Evolutionary conservation across 148 eudicot genomes (phyloP), one percentile per base, ranked within the genome.

Genomic region (Selenicereus undatus): DNA sequence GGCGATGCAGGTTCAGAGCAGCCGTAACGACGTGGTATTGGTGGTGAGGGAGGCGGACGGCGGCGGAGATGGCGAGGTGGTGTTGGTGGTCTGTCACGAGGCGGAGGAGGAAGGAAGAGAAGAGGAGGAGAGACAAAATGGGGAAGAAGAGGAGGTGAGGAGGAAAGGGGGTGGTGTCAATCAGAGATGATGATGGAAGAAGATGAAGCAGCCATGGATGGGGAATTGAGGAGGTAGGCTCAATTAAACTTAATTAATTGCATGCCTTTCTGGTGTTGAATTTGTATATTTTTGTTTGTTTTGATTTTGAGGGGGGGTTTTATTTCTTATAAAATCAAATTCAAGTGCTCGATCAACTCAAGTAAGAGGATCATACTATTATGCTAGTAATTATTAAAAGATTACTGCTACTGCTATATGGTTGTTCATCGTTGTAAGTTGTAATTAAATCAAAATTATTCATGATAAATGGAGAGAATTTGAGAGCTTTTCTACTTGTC

Each of bases 1-100:
- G 11, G 86, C 83, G 10, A 26, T 78, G 79, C 78, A 52, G 35
- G 78, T 84, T 4, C 69, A 81, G 81, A 52, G 81, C 20, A 65
- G 48, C 62, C 0, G 2, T 16, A 20, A 20, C 62, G 62, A 56
- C 62, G 62, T 16, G 21, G 22, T 48, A 48, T 48, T 48, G 52
- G 52, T 48, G 13, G 52, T 48, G 52, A 48, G 75, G 1, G 82
- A 83, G 12, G 51, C 71, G 3, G 82, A 75, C 9, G 71, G 21
- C n/a, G 56, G 39, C 5, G 80, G n/a, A n/a, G n/a, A 58, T 20
- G 71, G 27, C 18, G 74, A 60, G 22, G 75, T 68, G 60, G 52
- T 16, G 6, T 2, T 17, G 58, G 30, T 75, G 26, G 65, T 74
- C 5, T 52, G 65, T 35, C 77, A 75, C 30, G 76, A 43, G 17